Evolutionary conservation across 192 early-diverging fungal genomes (phyloP).

Genomic region (Coemansia sp.): DNA sequence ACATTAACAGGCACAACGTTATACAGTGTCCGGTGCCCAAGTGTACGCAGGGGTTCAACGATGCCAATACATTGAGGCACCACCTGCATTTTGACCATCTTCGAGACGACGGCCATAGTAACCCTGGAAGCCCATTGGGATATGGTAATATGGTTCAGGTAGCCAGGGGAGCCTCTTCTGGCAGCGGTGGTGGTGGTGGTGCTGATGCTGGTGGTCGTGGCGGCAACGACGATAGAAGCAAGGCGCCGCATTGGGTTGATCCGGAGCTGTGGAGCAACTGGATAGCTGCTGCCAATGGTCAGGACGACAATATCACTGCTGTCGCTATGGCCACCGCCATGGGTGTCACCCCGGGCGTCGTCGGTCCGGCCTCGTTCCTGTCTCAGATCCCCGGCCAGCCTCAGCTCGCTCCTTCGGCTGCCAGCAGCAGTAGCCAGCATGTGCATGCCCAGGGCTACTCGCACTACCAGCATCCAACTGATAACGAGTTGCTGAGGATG

Average conservation of each 20-base stretch:
- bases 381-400: conserved; percentile 3
- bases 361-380: conserved; percentile 33
- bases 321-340: conserved; percentile 44
- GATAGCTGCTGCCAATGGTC: conserved; percentile 51
- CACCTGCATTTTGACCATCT: conserved; percentile 42
- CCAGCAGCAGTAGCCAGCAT: neutral
- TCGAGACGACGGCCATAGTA: conserved; percentile 21
- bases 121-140: conserved; percentile 37
- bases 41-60: conserved; percentile 31
- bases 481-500: conserved; percentile 47
- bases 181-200: neutral
- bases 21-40: conserved; percentile 17
- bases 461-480: conserved; percentile 23
- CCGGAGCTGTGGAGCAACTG: conserved; percentile 35
- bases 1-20: conserved; percentile 13
- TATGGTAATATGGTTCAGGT: neutral
- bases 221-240: conserved; percentile 13
- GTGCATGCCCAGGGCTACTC: conserved; percentile 1
- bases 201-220: neutral
- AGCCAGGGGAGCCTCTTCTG: too few species aligned
- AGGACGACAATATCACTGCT: conserved; percentile 20
- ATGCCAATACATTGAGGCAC: conserved; percentile 39
- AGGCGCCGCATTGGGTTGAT: conserved; percentile 51
- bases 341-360: conserved; percentile 49
- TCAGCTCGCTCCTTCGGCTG: neutral